These are phyloP conservation scores for Candida glucosophila DNA, from an alignment of 1,139 yeast genomes.

Conservation along the genomic window DNA sequence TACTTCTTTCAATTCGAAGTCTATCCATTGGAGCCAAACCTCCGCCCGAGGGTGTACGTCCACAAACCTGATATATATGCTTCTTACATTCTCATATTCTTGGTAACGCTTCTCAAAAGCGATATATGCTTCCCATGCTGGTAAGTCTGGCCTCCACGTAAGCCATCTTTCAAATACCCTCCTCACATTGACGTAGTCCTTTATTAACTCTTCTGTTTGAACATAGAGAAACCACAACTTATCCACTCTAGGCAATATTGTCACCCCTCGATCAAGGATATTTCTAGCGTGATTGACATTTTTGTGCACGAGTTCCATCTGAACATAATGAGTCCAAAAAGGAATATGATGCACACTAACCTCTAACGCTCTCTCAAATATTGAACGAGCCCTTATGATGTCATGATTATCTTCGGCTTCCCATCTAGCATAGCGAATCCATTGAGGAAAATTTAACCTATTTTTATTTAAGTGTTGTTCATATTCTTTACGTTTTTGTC, in stretches of 20 bases:
- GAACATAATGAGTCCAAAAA: constrained; percentile 79
- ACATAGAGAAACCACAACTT: constrained; percentile 83
- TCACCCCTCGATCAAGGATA: constrained; percentile 69
- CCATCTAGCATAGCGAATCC: constrained; percentile 90
- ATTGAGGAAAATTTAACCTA: constrained; percentile 72
- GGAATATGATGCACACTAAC: constrained; percentile 71
- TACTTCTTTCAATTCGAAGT: constrained; percentile 19
- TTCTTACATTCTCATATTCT: constrained; percentile 50
- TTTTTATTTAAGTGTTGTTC: constrained; percentile 83
- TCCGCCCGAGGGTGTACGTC: constrained; percentile 40
- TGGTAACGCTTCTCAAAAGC: constrained; percentile 63
- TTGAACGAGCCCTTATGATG: constrained; percentile 64
- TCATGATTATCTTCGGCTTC: constrained; percentile 74
- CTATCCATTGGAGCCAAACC: constrained; percentile 53
- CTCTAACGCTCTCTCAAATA: constrained; percentile 81
- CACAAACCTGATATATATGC: constrained; percentile 50
- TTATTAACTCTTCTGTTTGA: constrained; percentile 73
- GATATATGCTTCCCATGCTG: constrained; percentile 71
- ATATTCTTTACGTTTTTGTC: constrained; percentile 69
- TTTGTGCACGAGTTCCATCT: constrained; percentile 61
- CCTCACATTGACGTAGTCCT: constrained; percentile 55
- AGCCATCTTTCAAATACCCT: constrained; percentile 75
- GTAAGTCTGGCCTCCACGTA: constrained; percentile 56
- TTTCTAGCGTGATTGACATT: constrained; percentile 88
- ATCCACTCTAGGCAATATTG: constrained; percentile 66